Base-by-base conservation (phyloP, 164 flowering plant species). In the Tinospora cordifolia region DNA sequence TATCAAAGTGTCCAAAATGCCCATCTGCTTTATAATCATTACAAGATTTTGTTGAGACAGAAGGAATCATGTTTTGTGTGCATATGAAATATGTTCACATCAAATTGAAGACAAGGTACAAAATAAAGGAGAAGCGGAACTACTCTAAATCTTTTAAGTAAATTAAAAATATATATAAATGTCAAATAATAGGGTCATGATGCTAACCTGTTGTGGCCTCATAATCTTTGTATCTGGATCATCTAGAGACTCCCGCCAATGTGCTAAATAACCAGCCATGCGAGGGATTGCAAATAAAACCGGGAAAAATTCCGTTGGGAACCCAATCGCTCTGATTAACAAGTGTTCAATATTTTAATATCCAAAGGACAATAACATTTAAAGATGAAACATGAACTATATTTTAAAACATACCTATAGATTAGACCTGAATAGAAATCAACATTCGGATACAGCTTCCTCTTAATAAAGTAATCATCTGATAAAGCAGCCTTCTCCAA, bases 341-440 rank as follows among this genome's bases (percentile, higher is more conserved):
- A 71, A 68, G 65, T 39, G 38, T 22, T 59, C 41, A 57, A 19
- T 21, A 71, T 8, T 13, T 63, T 6, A 10, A 57, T 24, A 64
- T 24, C 41, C 67, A 30, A 40, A 12, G 66, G 17, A 25, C n/a
- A 21, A 30, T 15, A 13, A 71, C 62, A 24, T 49, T 41, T 49
- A n/a, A 12, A 54, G 57, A 59, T 49, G 30, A 51, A 34, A 14
- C 11, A 63, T 15, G 1, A 22, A 67, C 0, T 21, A 39, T 27
- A 27, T 62, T 6, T 38, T 21, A 38, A 69, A 15, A 4, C 27
- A n/a, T 75, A 95, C 99, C 98, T 88, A 68, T 95, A 95, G 63
- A 95, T 95, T 75, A 95, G 81, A 15, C 99, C 99, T 36, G 99
- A 95, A 83, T 95, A 95, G 86, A 95, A 95, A 80, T 95, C 99